A percentile compares a stretch with the other conserved stretches of the same genome.
Evolutionary conservation across 371 early-diverging fungal genomes (phyloP).

Genomic region (Smittium culicis): DNA sequence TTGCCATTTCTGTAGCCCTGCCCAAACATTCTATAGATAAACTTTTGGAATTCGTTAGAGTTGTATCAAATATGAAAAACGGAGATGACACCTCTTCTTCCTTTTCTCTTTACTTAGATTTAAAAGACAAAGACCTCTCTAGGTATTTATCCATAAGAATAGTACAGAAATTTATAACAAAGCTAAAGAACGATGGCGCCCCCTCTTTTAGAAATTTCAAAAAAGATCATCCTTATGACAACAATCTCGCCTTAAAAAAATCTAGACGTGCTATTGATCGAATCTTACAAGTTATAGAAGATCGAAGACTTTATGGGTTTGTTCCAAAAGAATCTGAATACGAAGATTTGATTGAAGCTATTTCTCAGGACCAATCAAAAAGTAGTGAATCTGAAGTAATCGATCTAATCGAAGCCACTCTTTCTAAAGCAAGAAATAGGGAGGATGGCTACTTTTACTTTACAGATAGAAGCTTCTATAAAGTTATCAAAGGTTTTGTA

Average conservation of each 20-base stretch:
- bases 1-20: background rate
- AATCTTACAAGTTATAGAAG: background rate
- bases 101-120: background rate
- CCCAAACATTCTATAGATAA: background rate
- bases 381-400: background rate
- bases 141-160: background rate
- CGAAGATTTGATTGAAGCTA: constrained; percentile 1
- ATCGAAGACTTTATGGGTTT: background rate
- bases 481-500: constrained; percentile 7
- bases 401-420: background rate
- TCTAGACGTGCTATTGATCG: background rate
- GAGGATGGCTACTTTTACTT: constrained; percentile 1
- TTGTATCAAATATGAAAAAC: background rate
- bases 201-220: background rate
- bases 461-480: background rate
- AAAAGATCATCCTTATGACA: background rate
- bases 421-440: background rate
- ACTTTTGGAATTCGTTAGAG: background rate
- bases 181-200: background rate
- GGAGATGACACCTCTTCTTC: background rate
- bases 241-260: background rate
- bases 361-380: background rate
- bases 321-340: background rate
- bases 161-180: background rate
- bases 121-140: background rate